Evolutionary conservation across 441 rosid species (phyloP), one percentile per base, ranked within the genome.

Genomic region (Capsella rubella): DNA sequence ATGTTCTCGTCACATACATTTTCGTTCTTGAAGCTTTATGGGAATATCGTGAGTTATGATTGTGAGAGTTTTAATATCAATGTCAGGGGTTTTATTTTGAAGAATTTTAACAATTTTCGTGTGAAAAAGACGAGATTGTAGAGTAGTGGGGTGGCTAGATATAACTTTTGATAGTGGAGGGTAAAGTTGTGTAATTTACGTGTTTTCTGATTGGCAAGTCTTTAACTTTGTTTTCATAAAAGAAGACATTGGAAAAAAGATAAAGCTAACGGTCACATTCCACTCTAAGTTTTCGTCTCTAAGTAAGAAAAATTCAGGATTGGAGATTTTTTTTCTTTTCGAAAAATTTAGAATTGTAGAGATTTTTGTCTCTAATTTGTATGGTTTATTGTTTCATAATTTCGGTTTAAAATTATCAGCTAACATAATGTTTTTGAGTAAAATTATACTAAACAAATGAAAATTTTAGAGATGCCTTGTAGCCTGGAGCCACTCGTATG

Each of bases 1-100:
- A 70, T n/a, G 87, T 79, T 69, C 83, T 79, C 14, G 92, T 87
- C 34, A 78, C 86, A 11, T 86, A 82, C 88, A 84, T 86, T 18
- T 45, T 45, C 49, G 49, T 53, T 58, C 18, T 68, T 61, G 69
- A 27, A 29, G 29, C 4, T 61, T 14, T n/a, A 7, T 21, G 15
- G 15, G 67, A 35, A 7, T 4, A 2, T 34, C 5, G 29, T 21
- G 64, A 49, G n/a, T 25, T 64, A 16, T 29, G 74, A 58, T 25
- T 58, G 29, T 25, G 63, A 55, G 8, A 16, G 18, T 51, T 54
- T 37, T 5, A 40, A 27, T 28, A 32, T 75, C 62, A 42, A 64
- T 58, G n/a, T 51, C 42, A 25, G 68, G 61, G 73, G 50, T 72
- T 75, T 71, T 62, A 71, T 71, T 34, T 32, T 67, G 25, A 34